A percentile compares a stretch with the other conserved stretches of the same genome.
phyloP scores from a whole-genome alignment of 116 monocot genomes.

The Posidonia oceanica region DNA sequence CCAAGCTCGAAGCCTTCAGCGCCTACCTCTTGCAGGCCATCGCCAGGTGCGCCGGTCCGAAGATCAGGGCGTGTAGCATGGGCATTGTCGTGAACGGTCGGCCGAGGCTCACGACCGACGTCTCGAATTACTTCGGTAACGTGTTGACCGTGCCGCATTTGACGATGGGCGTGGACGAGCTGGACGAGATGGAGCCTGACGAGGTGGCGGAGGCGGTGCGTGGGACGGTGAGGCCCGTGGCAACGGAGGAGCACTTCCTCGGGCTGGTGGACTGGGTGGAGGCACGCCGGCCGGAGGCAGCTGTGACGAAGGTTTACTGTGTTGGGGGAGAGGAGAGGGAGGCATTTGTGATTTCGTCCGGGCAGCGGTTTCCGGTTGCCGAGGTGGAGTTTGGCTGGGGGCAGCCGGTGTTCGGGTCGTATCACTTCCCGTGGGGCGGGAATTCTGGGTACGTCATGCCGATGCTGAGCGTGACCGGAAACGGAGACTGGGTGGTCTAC shows the following conservation, averaged over 20 bases:
- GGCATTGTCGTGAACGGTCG: constrained; percentile 53
- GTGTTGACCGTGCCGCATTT: constrained; percentile 47
- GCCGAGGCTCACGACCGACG: constrained; percentile 12
- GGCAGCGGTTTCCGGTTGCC: constrained; percentile 32
- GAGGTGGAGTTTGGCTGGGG: constrained; percentile 56
- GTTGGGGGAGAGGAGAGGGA: constrained; percentile 11
- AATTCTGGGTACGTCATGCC: constrained; percentile 53
- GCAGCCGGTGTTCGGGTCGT: constrained; percentile 41
- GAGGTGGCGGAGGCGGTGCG: constrained; percentile 45
- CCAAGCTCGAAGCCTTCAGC: constrained; percentile 49
- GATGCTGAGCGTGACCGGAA: constrained; percentile 24
- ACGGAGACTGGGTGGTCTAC: constrained; percentile 51
- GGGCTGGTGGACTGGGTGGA: constrained; percentile 59
- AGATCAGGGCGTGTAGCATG: constrained; percentile 18
- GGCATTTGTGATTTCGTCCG: constrained; percentile 44
- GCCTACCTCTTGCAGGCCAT: constrained; percentile 39
- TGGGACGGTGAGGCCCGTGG: constrained; percentile 14
- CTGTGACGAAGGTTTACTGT: constrained; percentile 23
- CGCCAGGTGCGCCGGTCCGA: constrained; percentile 10
- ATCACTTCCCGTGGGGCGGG: constrained; percentile 49
- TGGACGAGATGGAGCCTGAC: constrained; percentile 14
- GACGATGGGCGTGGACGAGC: constrained; percentile 5
- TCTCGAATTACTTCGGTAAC: constrained; percentile 37
- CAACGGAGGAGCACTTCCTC: constrained; percentile 37
- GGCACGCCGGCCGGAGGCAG: constrained; percentile 23